phyloP scores from a whole-genome alignment of 2,329 filamentous ascomycete genomes.

The Microdochium nivale region DNA sequence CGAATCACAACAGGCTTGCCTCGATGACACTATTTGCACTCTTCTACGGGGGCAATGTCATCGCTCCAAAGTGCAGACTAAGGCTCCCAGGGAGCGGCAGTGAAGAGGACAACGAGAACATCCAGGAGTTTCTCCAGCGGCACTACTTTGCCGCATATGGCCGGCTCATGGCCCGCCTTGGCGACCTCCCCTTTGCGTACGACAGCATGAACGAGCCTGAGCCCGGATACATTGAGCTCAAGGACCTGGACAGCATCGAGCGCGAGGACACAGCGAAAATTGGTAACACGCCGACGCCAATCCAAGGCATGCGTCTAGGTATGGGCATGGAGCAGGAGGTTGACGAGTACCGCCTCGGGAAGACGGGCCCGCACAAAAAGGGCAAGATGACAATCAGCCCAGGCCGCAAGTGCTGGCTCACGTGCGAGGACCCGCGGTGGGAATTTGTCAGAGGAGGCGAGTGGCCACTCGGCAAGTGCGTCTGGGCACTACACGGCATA shows the following conservation, averaged over 20 bases:
- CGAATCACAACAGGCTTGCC: constrained; percentile 14
- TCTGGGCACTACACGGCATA: constrained; percentile 15
- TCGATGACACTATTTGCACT: constrained; percentile 11
- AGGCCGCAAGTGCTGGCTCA: constrained; percentile 9
- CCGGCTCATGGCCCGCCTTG: constrained; percentile 7
- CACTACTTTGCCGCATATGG: constrained; percentile 13
- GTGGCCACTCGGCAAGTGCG: constrained; percentile 11
- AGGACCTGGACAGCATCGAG: constrained; percentile 8
- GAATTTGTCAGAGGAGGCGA: constrained; percentile 6
- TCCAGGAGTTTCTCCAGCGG: constrained; percentile 15
- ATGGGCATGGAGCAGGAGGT: constrained; percentile 10
- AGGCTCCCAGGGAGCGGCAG: neutral
- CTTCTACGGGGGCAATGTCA: constrained; percentile 12
- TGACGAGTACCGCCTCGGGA: constrained; percentile 10
- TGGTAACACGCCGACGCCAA: constrained; percentile 10
- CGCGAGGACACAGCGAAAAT: constrained; percentile 12
- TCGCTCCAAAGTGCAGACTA: constrained; percentile 11
- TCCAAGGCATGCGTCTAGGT: constrained; percentile 11
- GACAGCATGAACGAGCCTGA: constrained; percentile 17
- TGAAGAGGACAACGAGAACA: constrained; percentile 3
- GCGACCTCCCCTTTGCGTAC: constrained; percentile 10
- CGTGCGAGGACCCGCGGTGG: constrained; percentile 11
- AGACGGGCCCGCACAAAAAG: constrained; percentile 12
- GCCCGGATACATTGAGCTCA: constrained; percentile 10
- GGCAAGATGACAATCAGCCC: constrained; percentile 8